These are phyloP conservation scores for Termitomyces sp. DNA, from an alignment of 768 basidiomycete species.

Conservation along the genomic window DNA sequence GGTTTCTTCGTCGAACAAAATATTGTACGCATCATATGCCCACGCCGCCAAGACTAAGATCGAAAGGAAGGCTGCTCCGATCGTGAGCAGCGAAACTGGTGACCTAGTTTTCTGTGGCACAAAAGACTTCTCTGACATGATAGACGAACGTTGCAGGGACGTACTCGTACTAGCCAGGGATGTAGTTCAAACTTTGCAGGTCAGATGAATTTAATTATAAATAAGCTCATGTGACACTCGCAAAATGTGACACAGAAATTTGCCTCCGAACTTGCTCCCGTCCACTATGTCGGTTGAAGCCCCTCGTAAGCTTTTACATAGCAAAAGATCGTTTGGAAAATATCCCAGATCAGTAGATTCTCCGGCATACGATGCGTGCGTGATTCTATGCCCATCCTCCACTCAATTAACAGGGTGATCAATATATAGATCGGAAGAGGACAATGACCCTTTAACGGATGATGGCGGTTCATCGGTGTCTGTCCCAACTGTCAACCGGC, in stretches of 20 bases:
- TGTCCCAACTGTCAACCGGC: slow-evolving; percentile 29
- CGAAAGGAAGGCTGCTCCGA: slow-evolving; percentile 7
- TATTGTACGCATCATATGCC: slow-evolving; percentile 25
- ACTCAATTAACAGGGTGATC: background rate
- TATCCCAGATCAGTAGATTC: slow-evolving; percentile 60
- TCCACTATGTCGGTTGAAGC: slow-evolving; percentile 21
- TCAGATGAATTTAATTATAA: background rate
- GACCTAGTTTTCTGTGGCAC: background rate
- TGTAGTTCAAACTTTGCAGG: no score
- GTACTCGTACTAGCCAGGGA: background rate
- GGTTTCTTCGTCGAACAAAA: slow-evolving; percentile 10
- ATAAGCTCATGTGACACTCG: background rate
- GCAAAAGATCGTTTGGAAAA: slow-evolving; percentile 69
- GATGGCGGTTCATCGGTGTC: slow-evolving; percentile 55
- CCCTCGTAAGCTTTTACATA: slow-evolving; percentile 38
- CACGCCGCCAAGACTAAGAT: slow-evolving; percentile 7
- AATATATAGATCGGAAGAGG: slow-evolving; percentile 67
- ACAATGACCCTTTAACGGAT: slow-evolving; percentile 84
- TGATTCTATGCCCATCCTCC: background rate
- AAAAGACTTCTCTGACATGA: slow-evolving; percentile 10
- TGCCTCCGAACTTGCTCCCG: slow-evolving; percentile 2
- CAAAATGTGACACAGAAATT: slow-evolving; percentile 14
- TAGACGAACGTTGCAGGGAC: slow-evolving; percentile 6
- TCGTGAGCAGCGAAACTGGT: background rate
- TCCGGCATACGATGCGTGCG: slow-evolving; percentile 71